Percentiles rank a stretch among this genome's conserved stretches.
Conservation (phyloP, 2,329 filamentous ascomycete genomes). For the Cadophora malorum region DNA sequence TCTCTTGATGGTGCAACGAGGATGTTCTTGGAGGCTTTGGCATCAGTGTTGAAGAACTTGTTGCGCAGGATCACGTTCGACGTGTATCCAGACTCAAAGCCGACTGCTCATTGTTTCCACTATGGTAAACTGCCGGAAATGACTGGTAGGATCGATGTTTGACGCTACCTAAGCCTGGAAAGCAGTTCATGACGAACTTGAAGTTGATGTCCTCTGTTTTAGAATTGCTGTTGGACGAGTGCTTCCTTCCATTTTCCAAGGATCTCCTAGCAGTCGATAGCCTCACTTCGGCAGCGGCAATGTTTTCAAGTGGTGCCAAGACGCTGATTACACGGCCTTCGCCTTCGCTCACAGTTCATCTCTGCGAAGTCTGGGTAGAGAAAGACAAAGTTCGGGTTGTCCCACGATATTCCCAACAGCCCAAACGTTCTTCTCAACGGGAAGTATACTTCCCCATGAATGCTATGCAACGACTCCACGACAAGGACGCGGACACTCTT, state of each 20-base stretch:
- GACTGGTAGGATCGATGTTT: background rate
- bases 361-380: background rate
- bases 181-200: background rate
- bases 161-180: background rate
- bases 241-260: background rate
- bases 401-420: background rate
- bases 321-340: background rate
- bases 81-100: background rate
- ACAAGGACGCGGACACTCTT: background rate
- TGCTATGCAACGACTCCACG: background rate
- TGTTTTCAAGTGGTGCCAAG: background rate
- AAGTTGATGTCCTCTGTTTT: background rate
- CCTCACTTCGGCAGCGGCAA: background rate
- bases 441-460: background rate
- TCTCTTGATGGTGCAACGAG: too few species aligned
- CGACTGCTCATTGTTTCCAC: background rate
- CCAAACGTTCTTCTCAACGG: background rate
- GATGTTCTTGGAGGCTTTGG: background rate
- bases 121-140: background rate
- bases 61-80: background rate
- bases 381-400: constrained; percentile 1
- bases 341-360: background rate
- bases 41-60: background rate
- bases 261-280: background rate
- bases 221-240: background rate